Conservation (phyloP, 164 flowering plant genomes). For the Chloranthus sessilifolius region DNA sequence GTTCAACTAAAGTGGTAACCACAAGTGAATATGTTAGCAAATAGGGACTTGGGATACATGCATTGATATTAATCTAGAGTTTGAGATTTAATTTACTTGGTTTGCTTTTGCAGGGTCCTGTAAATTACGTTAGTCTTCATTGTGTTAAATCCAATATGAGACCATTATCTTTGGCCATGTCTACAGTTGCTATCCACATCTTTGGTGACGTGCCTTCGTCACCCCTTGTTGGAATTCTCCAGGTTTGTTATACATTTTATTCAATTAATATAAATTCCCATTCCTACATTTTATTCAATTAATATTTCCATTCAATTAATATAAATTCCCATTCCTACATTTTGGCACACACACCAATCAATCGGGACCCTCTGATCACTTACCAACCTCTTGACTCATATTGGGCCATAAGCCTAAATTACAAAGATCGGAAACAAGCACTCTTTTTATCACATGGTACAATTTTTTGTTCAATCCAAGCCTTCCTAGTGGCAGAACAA, state of each 20-base stretch:
- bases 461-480: too few species aligned
- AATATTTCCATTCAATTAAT: neutral
- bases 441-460: too few species aligned
- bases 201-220: slow-evolving; percentile 92
- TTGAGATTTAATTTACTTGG: neutral
- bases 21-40: too few species aligned
- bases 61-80: neutral
- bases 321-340: neutral
- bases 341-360: neutral
- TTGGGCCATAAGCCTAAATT: neutral
- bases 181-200: slow-evolving; percentile 72
- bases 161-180: slow-evolving; percentile 81
- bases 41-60: neutral
- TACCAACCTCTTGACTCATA: neutral
- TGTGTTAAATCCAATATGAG: slow-evolving; percentile 72
- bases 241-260: slow-evolving; percentile 36
- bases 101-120: slow-evolving; percentile 68
- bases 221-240: slow-evolving; percentile 78
- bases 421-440: neutral
- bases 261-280: neutral
- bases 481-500: too few species aligned
- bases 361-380: neutral
- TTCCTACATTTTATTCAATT: neutral
- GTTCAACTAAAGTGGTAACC: too few species aligned
- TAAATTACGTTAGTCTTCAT: slow-evolving; percentile 69